phyloP scores from a whole-genome alignment of 2,329 filamentous ascomycete species.

The Fusarium buharicum region DNA sequence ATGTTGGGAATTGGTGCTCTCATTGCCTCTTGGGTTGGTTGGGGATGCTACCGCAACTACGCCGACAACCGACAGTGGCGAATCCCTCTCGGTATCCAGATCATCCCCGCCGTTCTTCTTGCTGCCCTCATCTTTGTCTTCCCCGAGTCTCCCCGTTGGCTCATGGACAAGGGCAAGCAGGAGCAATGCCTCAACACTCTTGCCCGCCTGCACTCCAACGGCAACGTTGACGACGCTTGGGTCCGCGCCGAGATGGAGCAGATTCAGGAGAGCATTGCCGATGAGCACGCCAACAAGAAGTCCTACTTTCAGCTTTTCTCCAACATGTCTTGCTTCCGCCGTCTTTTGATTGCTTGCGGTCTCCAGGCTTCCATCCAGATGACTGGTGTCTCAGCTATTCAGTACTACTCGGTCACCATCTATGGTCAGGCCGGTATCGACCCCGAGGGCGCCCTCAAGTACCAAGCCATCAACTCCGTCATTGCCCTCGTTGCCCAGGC shows the following conservation, averaged over 20 bases:
- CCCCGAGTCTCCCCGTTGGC: conserved; percentile 43
- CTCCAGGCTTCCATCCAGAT: conserved; percentile 78
- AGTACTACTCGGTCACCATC: conserved; percentile 75
- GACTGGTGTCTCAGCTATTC: conserved; percentile 78
- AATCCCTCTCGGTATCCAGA: conserved; percentile 35
- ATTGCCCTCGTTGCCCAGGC: conserved; percentile 74
- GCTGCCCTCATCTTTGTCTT: conserved; percentile 37
- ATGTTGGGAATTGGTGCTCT: conserved; percentile 81
- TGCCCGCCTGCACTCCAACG: conserved; percentile 74
- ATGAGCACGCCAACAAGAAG: conserved; percentile 73
- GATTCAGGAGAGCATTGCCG: conserved; percentile 72
- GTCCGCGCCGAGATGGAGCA: conserved; percentile 76
- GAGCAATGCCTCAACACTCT: conserved; percentile 73
- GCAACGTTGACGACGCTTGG: conserved; percentile 72
- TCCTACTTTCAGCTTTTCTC: conserved; percentile 75
- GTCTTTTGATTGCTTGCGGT: conserved; percentile 75
- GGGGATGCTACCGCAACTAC: conserved; percentile 14
- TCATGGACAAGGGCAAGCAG: conserved; percentile 73
- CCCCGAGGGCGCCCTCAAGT: conserved; percentile 70
- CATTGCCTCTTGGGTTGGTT: conserved; percentile 52
- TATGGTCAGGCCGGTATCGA: conserved; percentile 59
- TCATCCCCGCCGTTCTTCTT: conserved; percentile 27
- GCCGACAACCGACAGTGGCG: conserved; percentile 31
- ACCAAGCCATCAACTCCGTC: conserved; percentile 77
- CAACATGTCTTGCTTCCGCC: conserved; percentile 69